Conservation (phyloP, 2,329 filamentous ascomycete species). For the Paracoccidioides lutzii region DNA sequence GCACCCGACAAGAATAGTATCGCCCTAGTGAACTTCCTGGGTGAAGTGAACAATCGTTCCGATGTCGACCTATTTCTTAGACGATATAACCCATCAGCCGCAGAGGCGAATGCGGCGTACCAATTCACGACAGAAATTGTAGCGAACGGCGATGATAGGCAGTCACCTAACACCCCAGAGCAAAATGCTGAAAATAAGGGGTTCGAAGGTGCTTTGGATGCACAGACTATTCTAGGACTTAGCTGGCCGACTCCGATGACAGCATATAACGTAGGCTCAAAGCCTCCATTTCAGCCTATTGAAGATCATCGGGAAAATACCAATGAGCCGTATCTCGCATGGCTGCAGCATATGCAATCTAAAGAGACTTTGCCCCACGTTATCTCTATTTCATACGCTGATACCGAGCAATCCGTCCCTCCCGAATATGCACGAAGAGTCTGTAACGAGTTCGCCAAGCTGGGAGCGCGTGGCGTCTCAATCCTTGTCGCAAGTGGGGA, state of each 20-base stretch:
- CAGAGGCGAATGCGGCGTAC: not conserved
- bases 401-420: slow-evolving; percentile 52
- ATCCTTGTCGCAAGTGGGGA: slow-evolving; percentile 54
- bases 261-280: not conserved
- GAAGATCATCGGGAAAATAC: not conserved
- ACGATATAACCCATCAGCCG: not conserved
- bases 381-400: slow-evolving; percentile 56
- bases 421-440: slow-evolving; percentile 46
- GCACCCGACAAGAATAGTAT: not conserved
- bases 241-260: not conserved
- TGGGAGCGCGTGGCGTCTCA: slow-evolving; percentile 53
- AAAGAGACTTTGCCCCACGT: slow-evolving; percentile 47
- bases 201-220: not conserved
- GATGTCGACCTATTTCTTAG: not conserved
- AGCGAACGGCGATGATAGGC: not conserved
- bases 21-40: not conserved
- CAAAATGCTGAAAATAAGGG: not conserved
- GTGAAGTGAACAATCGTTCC: not conserved
- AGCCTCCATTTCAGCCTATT: not conserved
- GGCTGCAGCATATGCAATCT: slow-evolving; percentile 46
- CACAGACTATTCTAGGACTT: not conserved
- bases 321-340: slow-evolving; percentile 55
- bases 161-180: not conserved
- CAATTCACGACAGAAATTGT: not conserved
- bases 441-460: slow-evolving; percentile 50